Base-by-base conservation (phyloP, 768 basidiomycete genomes). In the Collybia mongolica region DNA sequence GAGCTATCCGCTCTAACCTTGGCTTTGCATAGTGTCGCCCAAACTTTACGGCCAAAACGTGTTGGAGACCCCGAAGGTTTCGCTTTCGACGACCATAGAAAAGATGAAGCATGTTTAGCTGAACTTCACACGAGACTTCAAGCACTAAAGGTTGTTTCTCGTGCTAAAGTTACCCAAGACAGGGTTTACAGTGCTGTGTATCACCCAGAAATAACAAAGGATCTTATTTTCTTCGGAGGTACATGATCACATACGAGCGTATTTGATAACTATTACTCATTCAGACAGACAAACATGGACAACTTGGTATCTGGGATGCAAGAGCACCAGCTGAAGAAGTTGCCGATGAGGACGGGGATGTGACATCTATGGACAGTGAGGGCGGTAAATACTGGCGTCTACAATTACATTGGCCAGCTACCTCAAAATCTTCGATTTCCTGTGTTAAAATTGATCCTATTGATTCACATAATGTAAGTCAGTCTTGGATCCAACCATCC, bases 191-290 rank as follows among this genome's bases (percentile, higher is more conserved):
- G 85, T 54, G 84, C 87, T 26, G 82, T 81, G 12, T 93, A 88
- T 64, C 91, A 93, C 62, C 88, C 90, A 3, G 90, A 90, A 55
- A 72, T 76, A 17, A 79, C 83, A 11, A 90, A 88, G 58, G 91
- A 93, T 65, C 65, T 93, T 11, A 77, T 93, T n/a, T 92, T 93
- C 63, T 90, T 93, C 62, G 91, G 91, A 64, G 89, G 89, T 86
- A 49, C 32, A 68, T 54, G 32, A 18, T 28, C 1, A 15, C 44
- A 29, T 12, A 52, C 19, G 41, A 11, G 39, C 28, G 2, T 12
- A 15, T 32, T 14, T 14, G 5, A 26, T 19, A 28, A 38, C 48
- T 42, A 28, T 51, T 36, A 53, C 45, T n/a, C 17, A 9, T 19
- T 15, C 49, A 18, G 23, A 14, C 51, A 91, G 91, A 93, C 59